Percentiles rank a stretch among this genome's conserved stretches.
Evolutionary conservation across 2,329 filamentous ascomycete genomes (phyloP).

Genomic region (Ophiostoma himal-ulmi): DNA sequence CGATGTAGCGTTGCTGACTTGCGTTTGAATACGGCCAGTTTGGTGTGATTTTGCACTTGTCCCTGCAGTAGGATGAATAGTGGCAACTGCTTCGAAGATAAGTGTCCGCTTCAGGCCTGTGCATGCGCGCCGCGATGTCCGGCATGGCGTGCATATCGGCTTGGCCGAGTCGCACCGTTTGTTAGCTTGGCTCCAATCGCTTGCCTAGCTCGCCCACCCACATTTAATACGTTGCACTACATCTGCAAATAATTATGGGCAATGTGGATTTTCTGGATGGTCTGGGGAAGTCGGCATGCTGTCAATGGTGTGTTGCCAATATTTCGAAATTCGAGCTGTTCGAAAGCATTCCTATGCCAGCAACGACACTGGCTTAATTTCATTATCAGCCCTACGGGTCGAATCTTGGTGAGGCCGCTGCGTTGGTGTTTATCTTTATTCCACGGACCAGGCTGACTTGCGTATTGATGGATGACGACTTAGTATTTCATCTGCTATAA

Average conservation of each 20-base stretch:
- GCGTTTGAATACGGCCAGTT: too few relatives aligned
- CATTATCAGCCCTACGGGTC: background rate
- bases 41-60: background rate
- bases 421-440: background rate
- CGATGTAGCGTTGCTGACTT: background rate
- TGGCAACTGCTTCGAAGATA: background rate
- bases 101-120: background rate
- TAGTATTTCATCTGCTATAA: background rate
- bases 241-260: background rate
- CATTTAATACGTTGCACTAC: background rate
- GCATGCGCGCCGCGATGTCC: background rate
- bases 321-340: background rate
- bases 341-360: background rate
- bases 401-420: background rate
- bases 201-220: background rate
- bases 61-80: background rate
- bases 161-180: background rate
- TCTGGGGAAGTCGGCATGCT: background rate
- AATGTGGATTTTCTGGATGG: background rate
- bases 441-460: background rate
- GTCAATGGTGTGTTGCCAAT: background rate
- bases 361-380: background rate
- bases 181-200: background rate
- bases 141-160: background rate
- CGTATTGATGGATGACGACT: background rate